Percentiles rank a stretch among this genome's conserved stretches.
Evolutionary conservation across 1,139 yeast genomes (phyloP).

Genomic region (Wickerhamiella infanticola): DNA sequence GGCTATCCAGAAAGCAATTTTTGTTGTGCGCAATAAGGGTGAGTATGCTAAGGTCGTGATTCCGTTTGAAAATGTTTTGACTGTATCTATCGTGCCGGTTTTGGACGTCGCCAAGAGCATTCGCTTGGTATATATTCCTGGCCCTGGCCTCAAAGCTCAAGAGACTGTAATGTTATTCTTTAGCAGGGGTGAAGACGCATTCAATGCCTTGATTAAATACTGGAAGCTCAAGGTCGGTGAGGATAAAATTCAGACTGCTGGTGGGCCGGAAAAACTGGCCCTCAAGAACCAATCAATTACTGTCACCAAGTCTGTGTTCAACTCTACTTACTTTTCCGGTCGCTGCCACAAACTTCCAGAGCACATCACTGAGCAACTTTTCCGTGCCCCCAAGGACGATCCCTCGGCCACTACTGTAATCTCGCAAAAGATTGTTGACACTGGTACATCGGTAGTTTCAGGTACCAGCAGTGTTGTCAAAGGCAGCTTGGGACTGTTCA

Average conservation of each 20-base stretch:
- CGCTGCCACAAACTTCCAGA: background rate
- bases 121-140: conserved; percentile 13
- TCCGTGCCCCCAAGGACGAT: background rate
- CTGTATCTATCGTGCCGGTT: conserved; percentile 21
- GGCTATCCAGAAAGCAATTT: conserved; percentile 56
- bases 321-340: background rate
- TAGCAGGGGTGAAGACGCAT: background rate
- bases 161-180: background rate
- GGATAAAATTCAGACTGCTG: background rate
- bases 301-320: background rate
- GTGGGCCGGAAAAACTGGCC: background rate
- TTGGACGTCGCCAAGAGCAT: conserved; percentile 25
- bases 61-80: conserved; percentile 48
- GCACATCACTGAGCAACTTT: background rate
- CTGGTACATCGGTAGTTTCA: background rate
- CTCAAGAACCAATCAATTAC: background rate
- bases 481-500: background rate
- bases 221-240: background rate
- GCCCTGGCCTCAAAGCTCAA: conserved; percentile 23
- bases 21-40: conserved; percentile 52
- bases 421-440: background rate
- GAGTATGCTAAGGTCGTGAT: conserved; percentile 64
- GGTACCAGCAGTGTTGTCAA: background rate
- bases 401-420: background rate
- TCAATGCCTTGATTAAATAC: background rate